phyloP scores from a whole-genome alignment of 495 filamentous ascomycete genomes.

The Bacidia rubella region DNA sequence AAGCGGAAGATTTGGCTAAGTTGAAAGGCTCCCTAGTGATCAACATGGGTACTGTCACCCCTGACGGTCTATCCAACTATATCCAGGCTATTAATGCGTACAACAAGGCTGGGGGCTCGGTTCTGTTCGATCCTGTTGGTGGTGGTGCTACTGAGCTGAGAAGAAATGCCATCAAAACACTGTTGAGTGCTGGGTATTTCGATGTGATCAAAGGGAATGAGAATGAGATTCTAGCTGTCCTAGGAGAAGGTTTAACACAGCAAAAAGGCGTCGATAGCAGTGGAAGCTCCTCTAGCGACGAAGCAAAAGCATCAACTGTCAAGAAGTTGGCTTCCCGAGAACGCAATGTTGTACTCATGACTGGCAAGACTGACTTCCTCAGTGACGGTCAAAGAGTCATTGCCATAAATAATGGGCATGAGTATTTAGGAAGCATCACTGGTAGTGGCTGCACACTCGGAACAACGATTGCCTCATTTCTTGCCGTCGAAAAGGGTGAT shows the following conservation, averaged over 20 bases:
- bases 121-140: conserved; percentile 85
- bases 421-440: conserved; percentile 65
- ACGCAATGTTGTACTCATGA: conserved; percentile 71
- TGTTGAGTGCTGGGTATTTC: conserved; percentile 66
- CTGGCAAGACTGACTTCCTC: conserved; percentile 64
- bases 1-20: conserved; percentile 62
- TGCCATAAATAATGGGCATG: conserved; percentile 62
- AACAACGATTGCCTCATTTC: conserved; percentile 60
- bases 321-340: conserved; percentile 51
- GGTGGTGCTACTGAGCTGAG: conserved; percentile 70
- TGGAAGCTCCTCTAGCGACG: conserved; percentile 36
- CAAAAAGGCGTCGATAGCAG: conserved; percentile 86
- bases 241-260: conserved; percentile 36
- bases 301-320: conserved; percentile 47
- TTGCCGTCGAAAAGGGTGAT: conserved; percentile 46
- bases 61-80: conserved; percentile 57
- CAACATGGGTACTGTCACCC: conserved; percentile 86
- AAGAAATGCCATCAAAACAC: conserved; percentile 50
- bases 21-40: conserved; percentile 62
- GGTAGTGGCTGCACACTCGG: conserved; percentile 83
- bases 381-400: conserved; percentile 58
- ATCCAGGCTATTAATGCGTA: conserved; percentile 56
- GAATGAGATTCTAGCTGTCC: conserved; percentile 68
- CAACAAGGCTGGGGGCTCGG: conserved; percentile 57
- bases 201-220: conserved; percentile 93